Evolutionary conservation across 1,284 basidiomycete species (phyloP).

Genomic region (Cutaneotrichosporon sp.): DNA sequence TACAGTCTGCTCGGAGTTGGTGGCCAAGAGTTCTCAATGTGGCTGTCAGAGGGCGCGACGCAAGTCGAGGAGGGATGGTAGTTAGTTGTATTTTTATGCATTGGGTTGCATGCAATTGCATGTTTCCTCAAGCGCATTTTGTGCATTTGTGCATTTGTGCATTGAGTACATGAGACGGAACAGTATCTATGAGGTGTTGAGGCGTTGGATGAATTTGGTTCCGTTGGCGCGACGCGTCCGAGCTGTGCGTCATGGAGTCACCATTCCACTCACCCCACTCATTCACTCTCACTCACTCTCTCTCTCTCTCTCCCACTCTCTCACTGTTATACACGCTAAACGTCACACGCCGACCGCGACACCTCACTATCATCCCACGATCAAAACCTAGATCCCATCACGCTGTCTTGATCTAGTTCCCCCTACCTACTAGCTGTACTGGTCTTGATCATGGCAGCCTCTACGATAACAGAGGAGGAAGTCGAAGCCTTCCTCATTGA

Average conservation of each 20-base stretch:
- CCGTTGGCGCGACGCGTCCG: too few relatives aligned
- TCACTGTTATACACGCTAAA: too few relatives aligned
- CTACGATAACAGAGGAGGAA: constrained; percentile 34
- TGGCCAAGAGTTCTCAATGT: constrained; percentile 65
- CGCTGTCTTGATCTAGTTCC: neutral
- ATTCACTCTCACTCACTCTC: too few relatives aligned
- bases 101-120: constrained; percentile 4
- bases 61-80: constrained; percentile 7
- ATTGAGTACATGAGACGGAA: too few relatives aligned
- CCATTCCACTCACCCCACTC: too few relatives aligned
- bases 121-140: neutral
- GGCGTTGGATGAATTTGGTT: too few relatives aligned
- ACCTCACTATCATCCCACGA: neutral
- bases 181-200: too few relatives aligned
- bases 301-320: too few relatives aligned
- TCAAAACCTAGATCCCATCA: too few relatives aligned
- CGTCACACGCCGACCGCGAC: neutral
- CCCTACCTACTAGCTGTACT: neutral
- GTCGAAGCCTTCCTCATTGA: constrained; percentile 40
- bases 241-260: too few relatives aligned
- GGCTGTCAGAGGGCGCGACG: constrained; percentile 1
- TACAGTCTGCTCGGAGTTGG: constrained; percentile 84
- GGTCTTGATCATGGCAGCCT: neutral
- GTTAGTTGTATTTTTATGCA: constrained; percentile 3
- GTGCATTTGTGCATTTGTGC: too few relatives aligned